Percentiles rank a stretch among this genome's conserved stretches.
phyloP scores from a whole-genome alignment of 2,329 filamentous ascomycete species.

The Scorias spongiosa region DNA sequence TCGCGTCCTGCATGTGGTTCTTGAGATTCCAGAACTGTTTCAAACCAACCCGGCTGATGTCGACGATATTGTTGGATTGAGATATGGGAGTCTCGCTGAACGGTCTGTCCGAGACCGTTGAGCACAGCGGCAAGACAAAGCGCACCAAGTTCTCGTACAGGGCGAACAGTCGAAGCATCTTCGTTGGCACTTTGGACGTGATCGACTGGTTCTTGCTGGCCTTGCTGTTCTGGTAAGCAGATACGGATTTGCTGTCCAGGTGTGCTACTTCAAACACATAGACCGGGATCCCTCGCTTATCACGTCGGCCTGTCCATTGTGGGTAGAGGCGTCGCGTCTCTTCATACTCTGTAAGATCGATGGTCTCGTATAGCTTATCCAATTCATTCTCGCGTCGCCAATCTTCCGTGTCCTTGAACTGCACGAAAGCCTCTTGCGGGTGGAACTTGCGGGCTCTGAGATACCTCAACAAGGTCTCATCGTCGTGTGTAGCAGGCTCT shows the following conservation, averaged over 20 bases:
- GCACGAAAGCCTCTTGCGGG: slow-evolving; percentile 58
- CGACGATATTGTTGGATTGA: slow-evolving; percentile 86
- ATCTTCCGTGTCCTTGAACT: slow-evolving; percentile 78
- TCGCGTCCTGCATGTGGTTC: slow-evolving; percentile 84
- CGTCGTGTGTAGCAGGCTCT: slow-evolving; percentile 47
- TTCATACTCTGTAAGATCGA: slow-evolving; percentile 74
- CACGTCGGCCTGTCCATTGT: slow-evolving; percentile 85
- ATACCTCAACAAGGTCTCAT: slow-evolving; percentile 64
- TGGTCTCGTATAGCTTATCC: slow-evolving; percentile 67
- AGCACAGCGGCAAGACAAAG: slow-evolving; percentile 75
- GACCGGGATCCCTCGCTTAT: slow-evolving; percentile 79
- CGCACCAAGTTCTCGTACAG: slow-evolving; percentile 85
- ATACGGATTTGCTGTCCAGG: slow-evolving; percentile 67
- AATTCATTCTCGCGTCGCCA: slow-evolving; percentile 73
- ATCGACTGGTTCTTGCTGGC: slow-evolving; percentile 38
- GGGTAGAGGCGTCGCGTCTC: slow-evolving; percentile 69
- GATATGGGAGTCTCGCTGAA: slow-evolving; percentile 73
- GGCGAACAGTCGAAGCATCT: slow-evolving; percentile 74
- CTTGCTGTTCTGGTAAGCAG: slow-evolving; percentile 56
- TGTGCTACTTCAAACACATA: slow-evolving; percentile 80
- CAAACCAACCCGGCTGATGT: slow-evolving; percentile 73
- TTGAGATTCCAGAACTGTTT: slow-evolving; percentile 96
- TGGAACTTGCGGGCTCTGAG: slow-evolving; percentile 73
- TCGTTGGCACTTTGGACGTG: slow-evolving; percentile 52
- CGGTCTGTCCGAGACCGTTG: slow-evolving; percentile 55